Evolutionary conservation across 2,329 filamentous ascomycete species (phyloP), one percentile per base, ranked within the genome.

Genomic region (Verruconis gallopava): DNA sequence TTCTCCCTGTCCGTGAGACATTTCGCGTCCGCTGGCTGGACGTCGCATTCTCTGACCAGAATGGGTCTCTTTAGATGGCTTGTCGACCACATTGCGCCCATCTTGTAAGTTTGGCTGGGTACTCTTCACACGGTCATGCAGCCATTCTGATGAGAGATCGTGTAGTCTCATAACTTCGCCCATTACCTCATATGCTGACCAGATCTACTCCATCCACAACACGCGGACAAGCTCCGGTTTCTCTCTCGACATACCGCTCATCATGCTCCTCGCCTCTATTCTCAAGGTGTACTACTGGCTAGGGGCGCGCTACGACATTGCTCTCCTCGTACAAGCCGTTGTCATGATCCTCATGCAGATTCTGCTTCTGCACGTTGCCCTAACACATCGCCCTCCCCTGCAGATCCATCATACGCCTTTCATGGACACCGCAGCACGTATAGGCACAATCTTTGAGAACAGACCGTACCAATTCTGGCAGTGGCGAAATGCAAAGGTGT

Each of bases 381-480:
- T 79, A 44, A 65, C 69, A 37, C 66, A 79, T 53, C 68, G 75
- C 32, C 69, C 65, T 2, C 51, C 62, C 3, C 51, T 62, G 9
- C 48, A 53, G 42, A 58, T 53, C 37, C 55, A 63, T 30, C 55
- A 59, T 50, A 55, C 62, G 33, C 82, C 83, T 11, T 86, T 88
- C 56, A 63, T 68, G 47, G 62, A 38, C 15, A 19, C 21, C 20
- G 14, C 43, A 1, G 4, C 36, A 5, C 20, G 36, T 2, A 37
- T 42, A 5, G 32, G 40, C 3, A 37, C 15, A 6, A 12, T 39
- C n/a, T 38, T 43, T n/a, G 34, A 38, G 18, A 21, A 66, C 46
- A 67, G 83, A 18, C 83, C 83, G 1, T 88, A 78, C 55, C 73
- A 77, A 53, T 89, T 89, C 58, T 89, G 84, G 84, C 81, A 84